phyloP scores from a whole-genome alignment of 2,329 filamentous ascomycete species.

The Penicillium paneum region DNA sequence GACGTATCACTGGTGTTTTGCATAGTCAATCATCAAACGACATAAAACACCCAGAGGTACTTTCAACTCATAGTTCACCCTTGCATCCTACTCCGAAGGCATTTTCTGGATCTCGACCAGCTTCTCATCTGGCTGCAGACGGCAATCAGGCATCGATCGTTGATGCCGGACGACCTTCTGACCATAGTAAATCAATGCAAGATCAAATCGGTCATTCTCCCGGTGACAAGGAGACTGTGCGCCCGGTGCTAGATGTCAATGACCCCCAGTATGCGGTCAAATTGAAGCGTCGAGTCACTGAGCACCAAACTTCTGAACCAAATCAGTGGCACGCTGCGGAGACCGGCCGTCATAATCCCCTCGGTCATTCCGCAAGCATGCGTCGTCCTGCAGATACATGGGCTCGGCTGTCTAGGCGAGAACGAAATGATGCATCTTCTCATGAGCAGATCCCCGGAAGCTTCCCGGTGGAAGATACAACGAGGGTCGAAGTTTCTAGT shows the following conservation, averaged over 20 bases:
- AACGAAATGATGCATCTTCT: constrained; percentile 15
- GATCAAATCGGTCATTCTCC: neutral
- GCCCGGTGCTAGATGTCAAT: constrained; percentile 7
- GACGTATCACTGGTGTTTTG: neutral
- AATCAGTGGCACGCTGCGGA: neutral
- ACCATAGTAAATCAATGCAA: neutral
- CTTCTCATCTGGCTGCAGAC: neutral
- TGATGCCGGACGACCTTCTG: neutral
- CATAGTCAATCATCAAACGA: neutral
- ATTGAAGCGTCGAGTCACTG: constrained; percentile 25
- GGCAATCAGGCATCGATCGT: neutral
- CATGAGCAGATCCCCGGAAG: constrained; percentile 22
- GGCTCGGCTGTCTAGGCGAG: constrained; percentile 21
- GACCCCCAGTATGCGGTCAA: neutral
- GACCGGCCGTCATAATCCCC: neutral
- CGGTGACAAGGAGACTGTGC: constrained; percentile 25
- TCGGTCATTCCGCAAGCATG: constrained; percentile 22
- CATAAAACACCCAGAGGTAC: neutral
- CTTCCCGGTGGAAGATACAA: constrained; percentile 22
- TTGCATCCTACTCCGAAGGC: neutral
- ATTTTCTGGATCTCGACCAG: neutral
- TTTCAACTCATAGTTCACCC: neutral
- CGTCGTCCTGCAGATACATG: constrained; percentile 21
- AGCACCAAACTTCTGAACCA: neutral
- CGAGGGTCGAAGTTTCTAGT: neutral